Evolutionary conservation across 768 basidiomycete species (phyloP), one percentile per base, ranked within the genome.

Genomic region (Podaxis mareebaensis): DNA sequence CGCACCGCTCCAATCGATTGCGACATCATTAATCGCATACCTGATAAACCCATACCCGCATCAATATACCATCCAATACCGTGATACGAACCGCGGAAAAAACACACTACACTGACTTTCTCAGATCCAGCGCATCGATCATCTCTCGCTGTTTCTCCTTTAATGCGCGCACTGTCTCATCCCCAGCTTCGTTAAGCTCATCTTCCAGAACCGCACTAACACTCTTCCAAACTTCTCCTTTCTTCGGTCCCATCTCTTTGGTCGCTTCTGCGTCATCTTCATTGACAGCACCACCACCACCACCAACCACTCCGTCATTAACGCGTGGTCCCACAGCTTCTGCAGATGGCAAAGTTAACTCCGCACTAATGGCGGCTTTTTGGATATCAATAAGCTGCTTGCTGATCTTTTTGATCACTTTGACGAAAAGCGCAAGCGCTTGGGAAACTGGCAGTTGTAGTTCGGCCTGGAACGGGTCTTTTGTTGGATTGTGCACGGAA

Each of bases 381-480:
- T 91, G 93, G 20, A 96, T 82, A 42, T 91, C 89, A 28, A 86
- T 81, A 53, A 98, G 77, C 22, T 81, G 79, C 67, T 89, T 91
- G 67, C 84, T 86, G 66, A 96, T 84, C 75, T 95, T 95, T 58
- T 93, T 87, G 57, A 99, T 77, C 42, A 95, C 80, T 78, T 99
- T 99, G 67, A 88, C 90, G 75, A 99, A 95, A 39, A 98, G 79
- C 0, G 96, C 96, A 6, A 99, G 81, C 2, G 86, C 82, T 73
- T 99, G 96, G 0, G 89, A 89, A 30, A 95, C 92, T 0, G 94
- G 91, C 0, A 99, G 77, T 6, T 86, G 84, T 20, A 99, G 82
- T 70, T 98, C 95, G 22, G 78, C 74, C 92, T 95, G 68, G 52
- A 36, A 49, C 57, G 26, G 36, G 36, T 49, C 39, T 57, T 30